Evolutionary conservation across 164 flowering plant genomes (phyloP).

Genomic region (Stephania cephalantha): DNA sequence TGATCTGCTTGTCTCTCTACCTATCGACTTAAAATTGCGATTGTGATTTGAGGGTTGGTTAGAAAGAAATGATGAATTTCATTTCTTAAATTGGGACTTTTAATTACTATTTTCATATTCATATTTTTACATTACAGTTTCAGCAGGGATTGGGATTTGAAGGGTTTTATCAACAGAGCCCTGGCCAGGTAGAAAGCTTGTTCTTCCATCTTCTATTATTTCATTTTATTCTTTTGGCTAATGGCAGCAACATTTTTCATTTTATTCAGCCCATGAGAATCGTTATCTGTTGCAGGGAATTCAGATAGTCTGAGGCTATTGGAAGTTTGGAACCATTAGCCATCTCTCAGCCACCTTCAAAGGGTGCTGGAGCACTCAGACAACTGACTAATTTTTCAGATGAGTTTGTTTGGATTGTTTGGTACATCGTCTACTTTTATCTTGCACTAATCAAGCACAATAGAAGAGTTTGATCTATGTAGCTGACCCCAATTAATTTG

Average conservation of each 20-base stretch:
- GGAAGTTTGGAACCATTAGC: neutral
- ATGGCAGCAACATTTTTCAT: neutral
- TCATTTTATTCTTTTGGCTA: neutral
- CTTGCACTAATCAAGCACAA: too few species aligned
- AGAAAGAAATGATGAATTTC: neutral
- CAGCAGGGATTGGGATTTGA: neutral
- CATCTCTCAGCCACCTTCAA: neutral
- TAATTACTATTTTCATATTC: neutral
- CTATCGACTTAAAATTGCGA: neutral
- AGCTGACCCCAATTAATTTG: too few species aligned
- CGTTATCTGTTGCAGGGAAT: neutral
- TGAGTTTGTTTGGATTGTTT: neutral
- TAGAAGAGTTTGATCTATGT: too few species aligned
- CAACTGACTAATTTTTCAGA: neutral
- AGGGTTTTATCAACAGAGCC: neutral
- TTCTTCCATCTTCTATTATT: neutral
- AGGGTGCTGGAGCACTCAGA: neutral
- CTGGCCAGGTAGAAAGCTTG: neutral
- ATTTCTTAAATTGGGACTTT: neutral
- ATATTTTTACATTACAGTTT: neutral
- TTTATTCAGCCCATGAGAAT: neutral
- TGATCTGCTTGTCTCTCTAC: neutral
- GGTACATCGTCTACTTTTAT: too few species aligned
- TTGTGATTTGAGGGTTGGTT: neutral
- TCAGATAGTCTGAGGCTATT: neutral